Base-by-base conservation (phyloP, 441 rosid genomes). In the Gossypium laxum region DNA sequence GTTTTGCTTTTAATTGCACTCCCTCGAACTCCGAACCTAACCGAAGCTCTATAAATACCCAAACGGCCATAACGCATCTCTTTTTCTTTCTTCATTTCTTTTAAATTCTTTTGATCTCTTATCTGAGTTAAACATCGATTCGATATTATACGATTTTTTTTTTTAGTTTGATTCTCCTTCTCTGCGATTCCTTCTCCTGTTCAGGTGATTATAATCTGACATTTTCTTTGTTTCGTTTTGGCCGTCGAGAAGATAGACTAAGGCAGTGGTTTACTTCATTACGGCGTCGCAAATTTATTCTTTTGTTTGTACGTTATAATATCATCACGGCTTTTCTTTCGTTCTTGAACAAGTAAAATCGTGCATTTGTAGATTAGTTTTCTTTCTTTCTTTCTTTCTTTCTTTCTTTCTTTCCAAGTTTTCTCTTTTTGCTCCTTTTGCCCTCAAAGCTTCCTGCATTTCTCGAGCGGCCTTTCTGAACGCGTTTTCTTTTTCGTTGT, bases 21-120 rank as follows among this genome's bases (percentile, higher is more conserved):
- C 61, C 69, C 50, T 50, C 75, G 50, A 47, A 47, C 18, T n/a
- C 15, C 17, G 15, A 47, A 47, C 52, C 18, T 74, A 75, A 71
- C 62, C 74, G 64, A 32, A 73, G 19, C 66, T 69, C 76, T 76
- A 80, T 76, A 79, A 64, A 79, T 77, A 71, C 74, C 81, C 47
- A 6, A 15, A 0, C 72, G 66, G 10, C 2, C 41, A 32, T 6
- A 47, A n/a, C 3, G 19, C 6, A 19, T 2, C 22, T 19, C 32
- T 14, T 5, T 6, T n/a, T 50, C 24, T 14, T 21, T 43, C 34
- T 47, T 41, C 14, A 1, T 56, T 28, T 5, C 34, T 0, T 41
- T 14, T 5, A 30, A 32, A 6, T 32, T 32, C 41, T 32, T 32
- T 32, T 32, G 41, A 32, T 32, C n/a, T 19, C 5, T 73, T 17